Conservation (phyloP, 371 early-diverging fungal species). For the Syncephalastrum sp. region DNA sequence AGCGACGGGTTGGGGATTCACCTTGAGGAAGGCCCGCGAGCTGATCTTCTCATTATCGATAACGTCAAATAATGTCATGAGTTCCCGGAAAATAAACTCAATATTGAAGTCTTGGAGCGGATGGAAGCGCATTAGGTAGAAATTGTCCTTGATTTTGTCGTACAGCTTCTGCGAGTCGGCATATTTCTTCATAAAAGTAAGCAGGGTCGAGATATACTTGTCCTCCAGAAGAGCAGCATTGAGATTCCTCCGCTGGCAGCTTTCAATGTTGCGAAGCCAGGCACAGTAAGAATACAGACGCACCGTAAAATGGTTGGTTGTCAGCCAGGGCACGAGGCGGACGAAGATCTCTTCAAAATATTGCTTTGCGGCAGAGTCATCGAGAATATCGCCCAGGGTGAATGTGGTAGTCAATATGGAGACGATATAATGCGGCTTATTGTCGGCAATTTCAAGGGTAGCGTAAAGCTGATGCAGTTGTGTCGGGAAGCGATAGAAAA, state of each 20-base stretch:
- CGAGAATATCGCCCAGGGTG: conserved; percentile 29
- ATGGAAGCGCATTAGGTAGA: conserved; percentile 53
- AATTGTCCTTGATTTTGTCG: conserved; percentile 45
- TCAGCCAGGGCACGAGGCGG: conserved; percentile 39
- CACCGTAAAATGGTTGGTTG: conserved; percentile 43
- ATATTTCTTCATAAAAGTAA: conserved; percentile 35
- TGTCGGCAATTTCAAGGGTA: conserved; percentile 28
- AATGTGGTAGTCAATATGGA: conserved; percentile 48
- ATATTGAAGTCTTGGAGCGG: conserved; percentile 52
- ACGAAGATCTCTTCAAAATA: conserved; percentile 35
- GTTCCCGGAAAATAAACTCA: conserved; percentile 60
- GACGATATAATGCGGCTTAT: conserved; percentile 42
- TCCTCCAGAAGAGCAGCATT: conserved; percentile 26
- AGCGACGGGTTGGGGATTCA: conserved; percentile 24
- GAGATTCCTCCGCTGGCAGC: conserved; percentile 20
- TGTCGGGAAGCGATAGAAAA: conserved; percentile 29
- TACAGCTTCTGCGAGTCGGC: conserved; percentile 47
- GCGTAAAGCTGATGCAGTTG: conserved; percentile 24
- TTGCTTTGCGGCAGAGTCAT: conserved; percentile 12
- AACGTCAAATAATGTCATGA: conserved; percentile 42
- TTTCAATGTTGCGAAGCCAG: conserved; percentile 33
- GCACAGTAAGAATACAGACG: conserved; percentile 39
- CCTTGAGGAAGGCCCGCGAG: conserved; percentile 38
- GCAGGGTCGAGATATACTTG: conserved; percentile 23
- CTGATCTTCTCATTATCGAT: conserved; percentile 61